Evolutionary conservation across 345 rosid genomes (phyloP), one percentile per base, ranked within the genome.

Genomic region (Eutrema heterophyllum): DNA sequence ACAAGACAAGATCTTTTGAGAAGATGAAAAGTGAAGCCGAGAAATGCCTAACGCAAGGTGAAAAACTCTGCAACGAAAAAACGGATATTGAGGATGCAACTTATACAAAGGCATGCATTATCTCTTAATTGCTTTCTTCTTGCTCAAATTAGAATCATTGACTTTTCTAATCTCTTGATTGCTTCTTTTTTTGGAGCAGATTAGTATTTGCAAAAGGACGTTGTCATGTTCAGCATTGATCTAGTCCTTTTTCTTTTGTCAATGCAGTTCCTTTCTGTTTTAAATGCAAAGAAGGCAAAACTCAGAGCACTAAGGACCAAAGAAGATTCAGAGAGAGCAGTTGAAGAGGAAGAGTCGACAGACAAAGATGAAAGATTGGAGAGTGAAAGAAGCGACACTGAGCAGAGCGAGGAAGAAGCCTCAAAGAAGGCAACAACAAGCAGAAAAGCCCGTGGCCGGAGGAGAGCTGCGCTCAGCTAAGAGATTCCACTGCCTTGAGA

Each of bases 241-340:
- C 1, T 27, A 45, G 4, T 49, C 29, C 0, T 2, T 11, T 39
- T 10, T 3, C 39, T 36, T 36, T 36, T 7, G 75, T 52, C 55
- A 7, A 26, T 36, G 58, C 64, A 94, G 97, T 94, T 94, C 68
- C 73, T 88, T 70, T 79, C 74, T 33, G 86, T 89, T 14, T 74
- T 94, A 71, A 94, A 94, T 73, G 72, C 96, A 38, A 94, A 91
- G 86, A 94, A 94, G 76, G 78, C 78, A 64, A 94, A 94, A 78
- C 90, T 94, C 33, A 85, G 97, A 75, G 93, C 84, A 62, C 87
- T 88, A 62, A 88, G 89, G 54, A 90, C 87, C 52, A 85, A 76
- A 83, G 18, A 83, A 84, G 75, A 77, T 67, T 66, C 84, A 77
- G 78, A 21, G 74, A 61, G 48, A 78, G 33, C 76, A 81, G 72